Evolutionary conservation across 1,284 basidiomycete genomes (phyloP).

Genomic region (Pulchroboletus neoregius): DNA sequence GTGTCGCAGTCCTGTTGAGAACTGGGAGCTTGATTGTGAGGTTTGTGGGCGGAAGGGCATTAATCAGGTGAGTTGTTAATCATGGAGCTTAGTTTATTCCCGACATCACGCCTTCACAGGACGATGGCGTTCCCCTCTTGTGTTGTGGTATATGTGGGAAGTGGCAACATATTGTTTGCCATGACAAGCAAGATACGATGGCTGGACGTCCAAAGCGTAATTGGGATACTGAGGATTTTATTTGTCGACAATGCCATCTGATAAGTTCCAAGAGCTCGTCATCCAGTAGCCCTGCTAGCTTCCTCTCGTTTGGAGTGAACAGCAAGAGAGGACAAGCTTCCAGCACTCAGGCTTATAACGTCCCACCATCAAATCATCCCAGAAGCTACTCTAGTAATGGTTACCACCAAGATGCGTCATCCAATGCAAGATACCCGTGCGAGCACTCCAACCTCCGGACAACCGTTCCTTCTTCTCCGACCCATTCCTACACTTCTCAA

Average conservation of each 20-base stretch:
- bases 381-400: slow-evolving; percentile 16
- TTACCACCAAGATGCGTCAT: slow-evolving; percentile 18
- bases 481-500: slow-evolving; percentile 20
- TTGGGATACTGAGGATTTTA: slow-evolving; percentile 68
- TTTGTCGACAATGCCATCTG: slow-evolving; percentile 49
- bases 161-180: slow-evolving; percentile 83
- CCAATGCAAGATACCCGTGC: slow-evolving; percentile 22
- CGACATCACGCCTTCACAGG: slow-evolving; percentile 40
- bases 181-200: slow-evolving; percentile 58
- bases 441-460: slow-evolving; percentile 23
- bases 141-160: slow-evolving; percentile 75
- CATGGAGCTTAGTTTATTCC: background rate
- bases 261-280: slow-evolving; percentile 15
- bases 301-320: slow-evolving; percentile 11
- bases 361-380: slow-evolving; percentile 13
- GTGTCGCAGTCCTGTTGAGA: slow-evolving; percentile 49
- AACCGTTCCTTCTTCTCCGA: slow-evolving; percentile 12
- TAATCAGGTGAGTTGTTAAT: slow-evolving; percentile 53
- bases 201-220: slow-evolving; percentile 60
- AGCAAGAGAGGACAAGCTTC: slow-evolving; percentile 12
- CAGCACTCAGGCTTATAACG: slow-evolving; percentile 12
- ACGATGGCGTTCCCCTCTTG: slow-evolving; percentile 72
- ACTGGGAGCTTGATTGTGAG: slow-evolving; percentile 85
- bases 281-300: slow-evolving; percentile 4
- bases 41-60: slow-evolving; percentile 67